Evolutionary conservation across 768 basidiomycete genomes (phyloP).

Genomic region (Russula griseocarnosa): DNA sequence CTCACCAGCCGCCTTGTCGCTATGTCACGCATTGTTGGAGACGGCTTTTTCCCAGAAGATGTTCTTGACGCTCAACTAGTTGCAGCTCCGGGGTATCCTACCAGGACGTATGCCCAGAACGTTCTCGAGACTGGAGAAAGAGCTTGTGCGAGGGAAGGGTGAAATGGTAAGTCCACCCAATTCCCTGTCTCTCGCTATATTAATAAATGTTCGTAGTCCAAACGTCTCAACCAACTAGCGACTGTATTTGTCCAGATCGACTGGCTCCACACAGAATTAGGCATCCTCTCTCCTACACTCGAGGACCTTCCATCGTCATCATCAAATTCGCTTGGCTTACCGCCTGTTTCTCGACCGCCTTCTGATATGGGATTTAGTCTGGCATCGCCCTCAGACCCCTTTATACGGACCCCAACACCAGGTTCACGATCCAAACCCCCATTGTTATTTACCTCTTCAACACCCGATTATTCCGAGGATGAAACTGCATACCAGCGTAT

Average conservation of each 20-base stretch:
- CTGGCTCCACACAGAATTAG: constrained; percentile 79
- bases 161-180: constrained; percentile 60
- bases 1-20: constrained; percentile 60
- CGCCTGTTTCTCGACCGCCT: constrained; percentile 34
- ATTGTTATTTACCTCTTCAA: constrained; percentile 31
- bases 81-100: constrained; percentile 39
- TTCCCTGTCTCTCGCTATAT: constrained; percentile 6
- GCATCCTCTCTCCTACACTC: constrained; percentile 56
- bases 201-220: constrained; percentile 42
- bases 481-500: constrained; percentile 23
- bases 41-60: constrained; percentile 55
- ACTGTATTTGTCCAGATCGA: constrained; percentile 70
- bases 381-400: constrained; percentile 19
- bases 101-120: constrained; percentile 74
- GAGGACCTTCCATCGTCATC: constrained; percentile 42
- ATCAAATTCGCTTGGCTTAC: constrained; percentile 30
- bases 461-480: constrained; percentile 20
- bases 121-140: constrained; percentile 80
- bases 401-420: constrained; percentile 38
- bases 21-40: constrained; percentile 57
- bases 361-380: constrained; percentile 34
- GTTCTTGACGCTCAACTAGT: constrained; percentile 45
- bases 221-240: constrained; percentile 62
- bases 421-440: constrained; percentile 31
- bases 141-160: constrained; percentile 78